Evolutionary conservation across 176 grass and related monocot species (phyloP).

Genomic region (Bromus sterilis): DNA sequence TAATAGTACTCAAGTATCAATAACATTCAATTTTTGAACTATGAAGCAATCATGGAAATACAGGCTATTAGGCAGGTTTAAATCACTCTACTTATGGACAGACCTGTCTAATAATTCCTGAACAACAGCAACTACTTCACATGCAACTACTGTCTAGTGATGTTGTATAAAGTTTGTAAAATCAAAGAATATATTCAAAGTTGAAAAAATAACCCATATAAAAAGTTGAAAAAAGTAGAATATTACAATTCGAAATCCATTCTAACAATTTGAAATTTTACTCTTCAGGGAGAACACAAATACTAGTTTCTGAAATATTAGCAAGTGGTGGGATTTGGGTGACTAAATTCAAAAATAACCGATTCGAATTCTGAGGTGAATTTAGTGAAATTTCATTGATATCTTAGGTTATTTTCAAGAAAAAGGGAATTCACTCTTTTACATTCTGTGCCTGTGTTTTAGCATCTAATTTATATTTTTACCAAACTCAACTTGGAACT

Average conservation of each 20-base stretch:
- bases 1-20: not conserved
- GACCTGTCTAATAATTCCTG: not conserved
- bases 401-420: not conserved
- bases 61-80: not conserved
- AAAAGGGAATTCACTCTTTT: not conserved
- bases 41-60: not conserved
- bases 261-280: not conserved
- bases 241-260: not conserved
- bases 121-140: not conserved
- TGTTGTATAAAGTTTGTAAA: not conserved
- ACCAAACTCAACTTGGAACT: not conserved
- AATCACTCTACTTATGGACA: not conserved
- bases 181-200: not conserved
- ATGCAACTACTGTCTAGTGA: not conserved
- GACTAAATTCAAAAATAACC: not conserved
- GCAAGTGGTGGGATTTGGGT: not conserved
- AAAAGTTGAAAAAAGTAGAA: not conserved
- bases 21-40: constrained; percentile 17
- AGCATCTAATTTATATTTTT: not conserved
- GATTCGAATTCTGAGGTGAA: not conserved
- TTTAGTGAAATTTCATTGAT: not conserved
- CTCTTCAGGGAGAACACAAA: not conserved
- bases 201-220: not conserved
- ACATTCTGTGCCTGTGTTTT: not conserved
- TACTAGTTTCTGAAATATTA: not conserved